These are phyloP conservation scores for Citrus unshiu DNA, from an alignment of 345 rosid genomes.

Conservation along the genomic window DNA sequence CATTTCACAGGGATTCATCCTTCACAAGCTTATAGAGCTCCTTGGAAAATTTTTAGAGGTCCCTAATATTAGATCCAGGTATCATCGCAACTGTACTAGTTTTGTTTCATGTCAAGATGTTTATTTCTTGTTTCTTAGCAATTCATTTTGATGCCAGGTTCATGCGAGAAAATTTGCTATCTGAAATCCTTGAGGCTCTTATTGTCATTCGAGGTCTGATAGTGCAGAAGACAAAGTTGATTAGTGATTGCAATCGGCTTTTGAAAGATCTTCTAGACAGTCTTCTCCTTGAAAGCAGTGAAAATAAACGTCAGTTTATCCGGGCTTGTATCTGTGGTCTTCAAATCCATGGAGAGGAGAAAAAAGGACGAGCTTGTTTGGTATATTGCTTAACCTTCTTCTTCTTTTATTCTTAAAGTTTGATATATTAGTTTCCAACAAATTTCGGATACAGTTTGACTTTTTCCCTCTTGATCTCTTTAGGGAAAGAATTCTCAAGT, in stretches of 20 bases:
- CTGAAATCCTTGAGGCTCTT: slow-evolving; percentile 93
- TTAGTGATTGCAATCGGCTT: slow-evolving; percentile 89
- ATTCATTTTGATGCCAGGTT: slow-evolving; percentile 52
- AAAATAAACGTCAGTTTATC: slow-evolving; percentile 88
- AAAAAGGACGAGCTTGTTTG: slow-evolving; percentile 79
- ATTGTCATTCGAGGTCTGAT: slow-evolving; percentile 90
- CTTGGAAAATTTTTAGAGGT: slow-evolving; percentile 93
- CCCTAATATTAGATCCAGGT: slow-evolving; percentile 91
- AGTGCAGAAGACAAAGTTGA: slow-evolving; percentile 97
- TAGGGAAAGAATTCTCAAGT: not conserved
- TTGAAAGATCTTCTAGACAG: slow-evolving; percentile 90
- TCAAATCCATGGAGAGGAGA: slow-evolving; percentile 84
- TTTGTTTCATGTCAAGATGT: slow-evolving; percentile 6
- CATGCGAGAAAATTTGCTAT: slow-evolving; percentile 80
- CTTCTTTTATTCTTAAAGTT: not conserved
- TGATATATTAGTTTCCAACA: not conserved
- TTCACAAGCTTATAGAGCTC: slow-evolving; percentile 94
- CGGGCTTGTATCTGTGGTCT: slow-evolving; percentile 90
- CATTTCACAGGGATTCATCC: slow-evolving; percentile 96
- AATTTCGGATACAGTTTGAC: not conserved
- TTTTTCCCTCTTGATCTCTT: not conserved
- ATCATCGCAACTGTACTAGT: slow-evolving; percentile 6
- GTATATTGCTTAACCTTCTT: slow-evolving; percentile 30
- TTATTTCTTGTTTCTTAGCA: slow-evolving; percentile 14
- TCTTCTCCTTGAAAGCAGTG: slow-evolving; percentile 95